Evolutionary conservation across 306 rosid species (phyloP).

Genomic region (Pyrus betulifolia): DNA sequence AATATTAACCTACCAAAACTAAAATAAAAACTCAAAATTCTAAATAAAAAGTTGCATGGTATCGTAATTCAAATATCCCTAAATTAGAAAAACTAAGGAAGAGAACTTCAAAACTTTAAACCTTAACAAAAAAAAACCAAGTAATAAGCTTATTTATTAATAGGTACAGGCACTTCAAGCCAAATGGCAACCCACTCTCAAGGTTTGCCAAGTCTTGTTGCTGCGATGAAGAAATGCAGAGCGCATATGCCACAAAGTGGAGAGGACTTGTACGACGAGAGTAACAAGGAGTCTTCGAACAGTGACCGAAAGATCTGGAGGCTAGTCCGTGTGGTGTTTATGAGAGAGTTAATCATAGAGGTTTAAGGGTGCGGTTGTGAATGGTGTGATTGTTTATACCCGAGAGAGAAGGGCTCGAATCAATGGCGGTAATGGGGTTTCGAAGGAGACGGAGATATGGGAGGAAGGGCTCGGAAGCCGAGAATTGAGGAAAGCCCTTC

Average conservation of each 20-base stretch:
- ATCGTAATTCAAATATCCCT: no score
- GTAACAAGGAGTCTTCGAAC: slow-evolving; percentile 38
- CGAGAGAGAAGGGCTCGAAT: slow-evolving; percentile 38
- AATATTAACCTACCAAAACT: neutral
- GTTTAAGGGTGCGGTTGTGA: slow-evolving; percentile 38
- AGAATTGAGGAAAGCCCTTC: slow-evolving; percentile 5
- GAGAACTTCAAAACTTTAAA: no score
- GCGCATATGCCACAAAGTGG: slow-evolving; percentile 51
- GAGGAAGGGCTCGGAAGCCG: slow-evolving; percentile 3
- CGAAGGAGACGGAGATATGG: slow-evolving; percentile 20
- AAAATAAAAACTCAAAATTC: neutral
- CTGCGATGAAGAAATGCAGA: slow-evolving; percentile 60
- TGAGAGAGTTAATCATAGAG: slow-evolving; percentile 13
- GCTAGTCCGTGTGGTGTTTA: no score
- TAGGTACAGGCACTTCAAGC: slow-evolving; percentile 83
- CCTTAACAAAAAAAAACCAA: no score
- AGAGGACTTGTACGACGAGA: slow-evolving; percentile 37
- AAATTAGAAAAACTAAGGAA: no score
- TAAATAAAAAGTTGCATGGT: neutral
- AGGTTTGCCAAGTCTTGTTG: slow-evolving; percentile 78
- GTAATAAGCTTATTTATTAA: no score
- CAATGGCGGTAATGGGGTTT: slow-evolving; percentile 16
- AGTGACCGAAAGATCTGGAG: slow-evolving; percentile 45
- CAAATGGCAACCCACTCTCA: slow-evolving; percentile 86
- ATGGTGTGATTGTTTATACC: slow-evolving; percentile 73